These are phyloP conservation scores for Monosporascus sp. DNA, from an alignment of 2,329 filamentous ascomycete species.

Conservation along the genomic window DNA sequence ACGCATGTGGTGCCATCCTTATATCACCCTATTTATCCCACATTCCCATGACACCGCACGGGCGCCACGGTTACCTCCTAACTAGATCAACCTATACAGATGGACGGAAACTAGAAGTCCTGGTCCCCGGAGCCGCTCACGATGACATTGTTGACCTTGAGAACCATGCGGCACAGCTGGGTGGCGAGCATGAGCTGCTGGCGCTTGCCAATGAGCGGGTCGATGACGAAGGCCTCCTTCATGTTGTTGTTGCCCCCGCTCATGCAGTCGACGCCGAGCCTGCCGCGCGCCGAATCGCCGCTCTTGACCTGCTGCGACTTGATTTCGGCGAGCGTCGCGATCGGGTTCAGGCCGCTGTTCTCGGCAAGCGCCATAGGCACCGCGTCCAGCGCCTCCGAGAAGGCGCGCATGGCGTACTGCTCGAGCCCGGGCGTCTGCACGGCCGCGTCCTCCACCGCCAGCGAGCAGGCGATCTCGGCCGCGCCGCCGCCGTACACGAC, in stretches of 20 bases:
- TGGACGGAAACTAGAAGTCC: conserved; percentile 59
- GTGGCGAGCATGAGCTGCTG: conserved; percentile 95
- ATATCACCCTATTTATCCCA: background rate
- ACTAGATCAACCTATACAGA: too few species aligned
- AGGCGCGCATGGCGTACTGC: conserved; percentile 98
- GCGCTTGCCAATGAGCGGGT: conserved; percentile 95
- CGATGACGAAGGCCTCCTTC: conserved; percentile 96
- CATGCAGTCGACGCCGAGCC: conserved; percentile 97
- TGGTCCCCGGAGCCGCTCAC: conserved; percentile 82
- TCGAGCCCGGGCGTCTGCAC: conserved; percentile 94
- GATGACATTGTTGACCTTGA: conserved; percentile 97
- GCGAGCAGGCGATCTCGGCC: conserved; percentile 92
- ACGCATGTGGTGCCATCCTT: too few species aligned
- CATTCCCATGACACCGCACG: background rate
- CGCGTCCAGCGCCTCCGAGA: conserved; percentile 88
- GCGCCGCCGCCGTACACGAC: conserved; percentile 97
- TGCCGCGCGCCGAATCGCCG: conserved; percentile 41
- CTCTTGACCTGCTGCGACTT: conserved; percentile 96
- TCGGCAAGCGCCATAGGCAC: conserved; percentile 95
- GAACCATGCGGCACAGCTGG: conserved; percentile 95
- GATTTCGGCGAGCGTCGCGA: conserved; percentile 88
- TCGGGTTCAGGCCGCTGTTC: conserved; percentile 94
- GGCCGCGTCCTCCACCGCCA: conserved; percentile 92
- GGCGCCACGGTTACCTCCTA: too few species aligned
- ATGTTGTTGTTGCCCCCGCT: conserved; percentile 91